A percentile compares a stretch with the other conserved stretches of the same genome.
Conservation (phyloP, 805 yeast species). For the Cyberlindnera nakhonratchasimensis region DNA sequence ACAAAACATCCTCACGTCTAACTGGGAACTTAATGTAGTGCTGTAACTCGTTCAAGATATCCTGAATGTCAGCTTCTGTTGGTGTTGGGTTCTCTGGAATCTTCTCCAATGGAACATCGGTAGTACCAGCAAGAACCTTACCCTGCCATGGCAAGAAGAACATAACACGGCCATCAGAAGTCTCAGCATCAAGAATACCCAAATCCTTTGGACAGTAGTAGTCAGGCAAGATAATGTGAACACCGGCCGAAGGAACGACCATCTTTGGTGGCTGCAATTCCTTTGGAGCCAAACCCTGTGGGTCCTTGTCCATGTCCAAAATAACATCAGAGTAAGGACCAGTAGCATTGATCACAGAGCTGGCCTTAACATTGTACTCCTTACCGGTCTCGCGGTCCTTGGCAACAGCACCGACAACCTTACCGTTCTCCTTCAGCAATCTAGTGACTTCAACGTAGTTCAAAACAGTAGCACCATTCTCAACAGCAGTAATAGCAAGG, state of each 20-base stretch:
- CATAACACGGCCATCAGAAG: conserved; percentile 94
- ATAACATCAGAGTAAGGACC: conserved; percentile 89
- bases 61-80: conserved; percentile 82
- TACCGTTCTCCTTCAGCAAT: conserved; percentile 62
- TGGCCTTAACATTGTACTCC: conserved; percentile 59
- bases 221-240: conserved; percentile 88
- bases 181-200: conserved; percentile 88
- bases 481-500: conserved; percentile 79
- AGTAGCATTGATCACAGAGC: conserved; percentile 83
- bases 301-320: conserved; percentile 80
- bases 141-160: conserved; percentile 99
- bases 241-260: conserved; percentile 95
- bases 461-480: conserved; percentile 83
- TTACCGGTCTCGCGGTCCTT: conserved; percentile 67
- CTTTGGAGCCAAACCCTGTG: conserved; percentile 59
- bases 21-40: conserved; percentile 88
- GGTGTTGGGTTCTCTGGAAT: conserved; percentile 80
- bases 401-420: conserved; percentile 74
- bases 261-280: conserved; percentile 55
- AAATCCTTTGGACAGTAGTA: conserved; percentile 83
- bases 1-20: conserved; percentile 81
- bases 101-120: conserved; percentile 78
- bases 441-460: conserved; percentile 83
- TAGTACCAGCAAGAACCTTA: conserved; percentile 92
- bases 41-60: conserved; percentile 81